Evolutionary conservation across 306 rosid species (phyloP).

Genomic region (Abrus pulchellus): DNA sequence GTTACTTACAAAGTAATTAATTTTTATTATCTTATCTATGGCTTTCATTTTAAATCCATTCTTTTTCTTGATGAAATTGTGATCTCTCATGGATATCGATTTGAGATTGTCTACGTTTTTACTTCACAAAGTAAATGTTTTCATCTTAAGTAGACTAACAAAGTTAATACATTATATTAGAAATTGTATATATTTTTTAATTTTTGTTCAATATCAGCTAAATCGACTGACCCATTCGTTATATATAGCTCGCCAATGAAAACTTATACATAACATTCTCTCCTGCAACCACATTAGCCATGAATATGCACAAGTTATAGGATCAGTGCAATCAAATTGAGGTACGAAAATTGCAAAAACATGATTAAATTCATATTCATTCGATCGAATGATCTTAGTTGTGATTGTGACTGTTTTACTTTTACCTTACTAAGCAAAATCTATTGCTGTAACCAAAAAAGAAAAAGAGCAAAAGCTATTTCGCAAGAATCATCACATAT

Average conservation of each 20-base stretch:
- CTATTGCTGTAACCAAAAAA: background rate
- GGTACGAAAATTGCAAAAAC: background rate
- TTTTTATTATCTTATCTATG: background rate
- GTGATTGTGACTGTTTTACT: constrained; percentile 38
- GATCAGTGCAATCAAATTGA: background rate
- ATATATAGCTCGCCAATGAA: background rate
- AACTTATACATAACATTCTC: background rate
- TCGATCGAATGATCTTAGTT: background rate
- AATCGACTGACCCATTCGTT: background rate
- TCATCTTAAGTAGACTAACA: too few relatives aligned
- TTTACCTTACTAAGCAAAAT: constrained; percentile 25
- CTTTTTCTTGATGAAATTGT: background rate
- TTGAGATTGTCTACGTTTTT: too few relatives aligned
- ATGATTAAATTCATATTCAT: background rate
- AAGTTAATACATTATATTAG: too few relatives aligned
- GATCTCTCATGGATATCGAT: background rate
- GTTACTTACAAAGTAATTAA: too few relatives aligned
- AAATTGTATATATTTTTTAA: too few relatives aligned
- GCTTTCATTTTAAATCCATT: background rate
- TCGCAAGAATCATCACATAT: constrained; percentile 12
- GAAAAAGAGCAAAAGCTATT: background rate
- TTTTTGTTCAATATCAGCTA: background rate
- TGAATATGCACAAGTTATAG: background rate
- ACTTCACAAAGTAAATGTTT: too few relatives aligned
- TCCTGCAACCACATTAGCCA: background rate